Conservation (phyloP, 2,329 filamentous ascomycete species). For the Xylariales sp. region DNA sequence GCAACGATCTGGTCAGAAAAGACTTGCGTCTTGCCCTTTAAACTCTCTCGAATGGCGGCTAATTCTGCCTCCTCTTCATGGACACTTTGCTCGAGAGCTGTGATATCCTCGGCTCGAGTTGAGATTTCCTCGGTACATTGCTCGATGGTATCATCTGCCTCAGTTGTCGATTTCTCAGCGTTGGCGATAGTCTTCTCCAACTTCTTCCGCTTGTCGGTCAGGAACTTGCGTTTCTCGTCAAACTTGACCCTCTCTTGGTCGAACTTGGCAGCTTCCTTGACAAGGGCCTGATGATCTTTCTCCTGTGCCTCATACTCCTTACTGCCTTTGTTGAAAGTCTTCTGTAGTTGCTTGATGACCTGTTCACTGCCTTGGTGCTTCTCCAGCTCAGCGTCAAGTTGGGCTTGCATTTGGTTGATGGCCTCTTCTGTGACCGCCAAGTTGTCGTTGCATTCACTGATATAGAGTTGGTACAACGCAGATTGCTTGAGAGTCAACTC, state of each 20-base stretch:
- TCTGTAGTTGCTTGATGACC: slow-evolving; percentile 84
- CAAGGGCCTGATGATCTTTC: slow-evolving; percentile 70
- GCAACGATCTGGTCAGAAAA: slow-evolving; percentile 88
- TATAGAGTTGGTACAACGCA: slow-evolving; percentile 86
- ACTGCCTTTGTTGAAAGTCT: slow-evolving; percentile 73
- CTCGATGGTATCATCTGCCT: slow-evolving; percentile 73
- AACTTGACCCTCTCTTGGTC: slow-evolving; percentile 97
- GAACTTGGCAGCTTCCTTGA: slow-evolving; percentile 86
- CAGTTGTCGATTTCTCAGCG: slow-evolving; percentile 67
- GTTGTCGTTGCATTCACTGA: slow-evolving; percentile 84
- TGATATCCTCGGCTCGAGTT: slow-evolving; percentile 68
- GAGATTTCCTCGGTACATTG: slow-evolving; percentile 76
- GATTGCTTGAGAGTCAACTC: slow-evolving; percentile 87
- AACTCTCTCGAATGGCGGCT: slow-evolving; percentile 71
- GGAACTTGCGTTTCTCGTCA: slow-evolving; percentile 95
- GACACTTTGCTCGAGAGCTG: slow-evolving; percentile 70
- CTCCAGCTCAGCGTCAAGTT: slow-evolving; percentile 81
- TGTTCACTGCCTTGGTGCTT: slow-evolving; percentile 89
- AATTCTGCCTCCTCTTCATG: slow-evolving; percentile 78
- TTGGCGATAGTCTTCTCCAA: slow-evolving; percentile 80
- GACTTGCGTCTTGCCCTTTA: slow-evolving; percentile 93
- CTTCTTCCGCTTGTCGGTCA: slow-evolving; percentile 88
- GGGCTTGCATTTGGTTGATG: slow-evolving; percentile 81
- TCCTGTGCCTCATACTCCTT: slow-evolving; percentile 81
- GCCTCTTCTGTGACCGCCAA: slow-evolving; percentile 84